Evolutionary conservation across 2,329 filamentous ascomycete species (phyloP).

Genomic region (Pseudogymnoascus sp.): DNA sequence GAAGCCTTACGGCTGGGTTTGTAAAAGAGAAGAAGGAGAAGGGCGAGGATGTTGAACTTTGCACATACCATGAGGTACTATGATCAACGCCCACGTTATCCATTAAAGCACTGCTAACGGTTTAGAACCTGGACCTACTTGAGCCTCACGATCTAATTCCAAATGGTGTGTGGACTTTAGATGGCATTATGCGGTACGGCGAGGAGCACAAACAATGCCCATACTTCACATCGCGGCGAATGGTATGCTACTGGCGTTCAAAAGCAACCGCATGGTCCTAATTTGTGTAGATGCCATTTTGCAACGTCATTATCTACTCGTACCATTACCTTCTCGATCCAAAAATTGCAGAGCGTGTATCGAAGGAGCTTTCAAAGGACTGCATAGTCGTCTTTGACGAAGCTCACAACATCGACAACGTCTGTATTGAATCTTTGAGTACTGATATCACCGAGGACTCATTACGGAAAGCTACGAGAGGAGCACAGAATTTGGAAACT

Average conservation of each 20-base stretch:
- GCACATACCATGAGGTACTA: slow-evolving; percentile 81
- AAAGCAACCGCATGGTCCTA: slow-evolving; percentile 11
- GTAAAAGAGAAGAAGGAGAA: slow-evolving; percentile 96
- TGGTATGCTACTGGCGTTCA: slow-evolving; percentile 52
- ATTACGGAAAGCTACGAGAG: slow-evolving; percentile 78
- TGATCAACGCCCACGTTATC: not conserved
- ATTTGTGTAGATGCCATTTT: slow-evolving; percentile 75
- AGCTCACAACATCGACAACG: slow-evolving; percentile 98
- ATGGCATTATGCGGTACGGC: slow-evolving; percentile 79
- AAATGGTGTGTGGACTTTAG: slow-evolving; percentile 91
- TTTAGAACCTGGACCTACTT: slow-evolving; percentile 79
- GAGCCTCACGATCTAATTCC: slow-evolving; percentile 93
- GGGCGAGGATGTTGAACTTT: slow-evolving; percentile 88
- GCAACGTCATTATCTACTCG: slow-evolving; percentile 99
- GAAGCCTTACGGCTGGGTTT: slow-evolving; percentile 91
- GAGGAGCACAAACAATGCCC: slow-evolving; percentile 96
- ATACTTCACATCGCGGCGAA: slow-evolving; percentile 90
- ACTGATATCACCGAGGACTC: slow-evolving; percentile 97
- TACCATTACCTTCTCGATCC: slow-evolving; percentile 97
- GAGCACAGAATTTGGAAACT: slow-evolving; percentile 81
- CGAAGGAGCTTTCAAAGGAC: slow-evolving; percentile 91
- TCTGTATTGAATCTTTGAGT: slow-evolving; percentile 94
- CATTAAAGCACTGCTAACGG: slow-evolving; percentile 11
- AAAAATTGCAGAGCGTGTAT: slow-evolving; percentile 93
- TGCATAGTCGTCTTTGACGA: slow-evolving; percentile 99